Evolutionary conservation across 768 basidiomycete species (phyloP).

Genomic region (Filobasidium floriforme): DNA sequence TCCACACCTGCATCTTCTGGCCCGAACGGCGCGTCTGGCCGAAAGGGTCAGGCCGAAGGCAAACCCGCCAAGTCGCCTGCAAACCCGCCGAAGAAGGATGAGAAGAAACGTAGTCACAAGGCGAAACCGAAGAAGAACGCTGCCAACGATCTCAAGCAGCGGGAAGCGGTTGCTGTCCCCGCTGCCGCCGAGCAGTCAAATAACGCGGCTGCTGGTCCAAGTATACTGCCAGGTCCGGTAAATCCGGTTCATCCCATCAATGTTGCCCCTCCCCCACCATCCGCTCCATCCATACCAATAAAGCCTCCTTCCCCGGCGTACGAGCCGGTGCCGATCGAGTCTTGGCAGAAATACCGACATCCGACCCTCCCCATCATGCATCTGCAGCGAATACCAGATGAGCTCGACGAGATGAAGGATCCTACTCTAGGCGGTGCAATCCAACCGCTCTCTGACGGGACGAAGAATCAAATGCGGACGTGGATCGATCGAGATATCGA

Average conservation of each 20-base stretch:
- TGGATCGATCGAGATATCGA: slow-evolving; percentile 63
- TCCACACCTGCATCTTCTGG: neutral
- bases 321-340: slow-evolving; percentile 28
- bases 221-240: slow-evolving; percentile 1
- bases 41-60: neutral
- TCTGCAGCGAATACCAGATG: slow-evolving; percentile 58
- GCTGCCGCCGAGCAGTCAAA: slow-evolving; percentile 21
- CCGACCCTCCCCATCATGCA: slow-evolving; percentile 57
- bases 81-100: slow-evolving; percentile 17
- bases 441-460: slow-evolving; percentile 51
- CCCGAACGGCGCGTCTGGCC: neutral
- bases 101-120: slow-evolving; percentile 1
- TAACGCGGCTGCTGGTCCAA: neutral
- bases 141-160: neutral
- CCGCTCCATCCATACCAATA: slow-evolving; percentile 6
- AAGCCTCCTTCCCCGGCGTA: slow-evolving; percentile 11
- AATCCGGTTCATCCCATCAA: neutral
- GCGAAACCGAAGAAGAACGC: neutral
- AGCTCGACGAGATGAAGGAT: slow-evolving; percentile 46
- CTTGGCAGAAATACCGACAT: slow-evolving; percentile 34
- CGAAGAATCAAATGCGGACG: slow-evolving; percentile 53
- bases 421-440: slow-evolving; percentile 48
- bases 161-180: slow-evolving; percentile 17
- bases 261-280: slow-evolving; percentile 3
- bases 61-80: slow-evolving; percentile 3